Base-by-base conservation (phyloP, 2,329 filamentous ascomycete species). In the Seiridium unicorne region DNA sequence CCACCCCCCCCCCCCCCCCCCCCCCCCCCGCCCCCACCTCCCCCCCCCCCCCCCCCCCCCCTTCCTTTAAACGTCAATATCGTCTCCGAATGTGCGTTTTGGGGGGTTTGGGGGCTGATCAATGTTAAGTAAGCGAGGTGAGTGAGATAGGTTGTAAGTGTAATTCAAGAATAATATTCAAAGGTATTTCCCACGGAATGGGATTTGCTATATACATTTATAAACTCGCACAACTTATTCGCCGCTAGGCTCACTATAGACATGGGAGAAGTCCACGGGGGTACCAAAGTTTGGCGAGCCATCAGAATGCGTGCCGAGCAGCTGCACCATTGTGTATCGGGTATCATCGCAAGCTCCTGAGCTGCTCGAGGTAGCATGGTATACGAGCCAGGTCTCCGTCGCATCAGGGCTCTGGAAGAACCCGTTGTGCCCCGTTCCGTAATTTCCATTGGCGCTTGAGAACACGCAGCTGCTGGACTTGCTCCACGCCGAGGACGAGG, bases 391-490 rank as follows among this genome's bases (percentile, higher is more conserved):
- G 3, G 77, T 81, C 69, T 86, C 76, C 0, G 72, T 78, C 3
- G 77, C 81, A 62, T 86, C 82, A 0, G 83, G 83, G 62, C 81
- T 85, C 35, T 70, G 73, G 72, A 87, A 86, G 75, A 87, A 86
- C 3, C 81, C 82, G 64, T 85, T 85, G 62, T 85, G 82, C 0
- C 82, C 83, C 0, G 83, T 81, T 11, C 83, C 83, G 55, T 81
- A 85, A 66, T 84, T 84, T 3, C 82, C 82, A 61, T 85, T 85
- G 2, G 78, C 82, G 49, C 76, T 79, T 26, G 74, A 78, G 44
- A 86, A 78, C 2, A 82, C 74, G 7, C 81, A 83, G 0, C 81
- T 81, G 13, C 70, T 66, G 3, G 73, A 77, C 74, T 86, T 86
- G 3, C 69, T 76, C 84, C 83, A 87, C 9, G 77, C 80, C 0